phyloP scores from a whole-genome alignment of 1,284 basidiomycete species.

The Pholiota adiposa region DNA sequence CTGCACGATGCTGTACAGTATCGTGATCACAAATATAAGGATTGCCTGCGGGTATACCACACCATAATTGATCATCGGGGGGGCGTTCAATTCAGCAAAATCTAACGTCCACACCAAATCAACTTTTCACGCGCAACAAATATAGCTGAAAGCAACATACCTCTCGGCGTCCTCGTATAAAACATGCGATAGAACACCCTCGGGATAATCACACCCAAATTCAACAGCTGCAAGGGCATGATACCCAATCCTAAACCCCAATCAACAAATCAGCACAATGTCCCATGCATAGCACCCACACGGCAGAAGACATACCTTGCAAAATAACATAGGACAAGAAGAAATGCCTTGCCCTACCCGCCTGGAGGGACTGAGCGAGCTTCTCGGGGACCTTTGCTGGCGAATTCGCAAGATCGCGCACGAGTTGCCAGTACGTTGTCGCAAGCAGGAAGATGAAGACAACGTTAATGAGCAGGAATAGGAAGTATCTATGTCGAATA shows the following conservation, averaged over 20 bases:
- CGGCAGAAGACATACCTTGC: conserved; percentile 90
- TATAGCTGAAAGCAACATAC: conserved; percentile 44
- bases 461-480: conserved; percentile 93
- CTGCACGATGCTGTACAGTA: conserved; percentile 95
- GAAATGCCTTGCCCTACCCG: conserved; percentile 65
- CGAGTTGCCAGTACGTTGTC: conserved; percentile 88
- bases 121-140: not conserved
- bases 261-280: no score
- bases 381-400: conserved; percentile 91
- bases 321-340: conserved; percentile 26
- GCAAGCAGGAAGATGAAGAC: conserved; percentile 95
- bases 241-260: conserved; percentile 84
- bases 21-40: conserved; percentile 92
- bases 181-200: conserved; percentile 74
- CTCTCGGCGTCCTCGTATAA: conserved; percentile 84
- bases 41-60: conserved; percentile 94
- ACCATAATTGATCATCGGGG: conserved; percentile 96
- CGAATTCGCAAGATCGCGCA: conserved; percentile 85
- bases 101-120: conserved; percentile 50
- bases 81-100: conserved; percentile 95
- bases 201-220: conserved; percentile 83
- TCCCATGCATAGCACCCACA: no score
- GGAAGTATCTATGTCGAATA: conserved; percentile 71
- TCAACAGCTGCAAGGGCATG: conserved; percentile 94
- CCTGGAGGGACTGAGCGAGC: conserved; percentile 80